A percentile compares a stretch with the other conserved stretches of the same genome.
These are phyloP conservation scores for Candida gorgasii DNA, from an alignment of 805 yeast genomes.

Conservation along the genomic window DNA sequence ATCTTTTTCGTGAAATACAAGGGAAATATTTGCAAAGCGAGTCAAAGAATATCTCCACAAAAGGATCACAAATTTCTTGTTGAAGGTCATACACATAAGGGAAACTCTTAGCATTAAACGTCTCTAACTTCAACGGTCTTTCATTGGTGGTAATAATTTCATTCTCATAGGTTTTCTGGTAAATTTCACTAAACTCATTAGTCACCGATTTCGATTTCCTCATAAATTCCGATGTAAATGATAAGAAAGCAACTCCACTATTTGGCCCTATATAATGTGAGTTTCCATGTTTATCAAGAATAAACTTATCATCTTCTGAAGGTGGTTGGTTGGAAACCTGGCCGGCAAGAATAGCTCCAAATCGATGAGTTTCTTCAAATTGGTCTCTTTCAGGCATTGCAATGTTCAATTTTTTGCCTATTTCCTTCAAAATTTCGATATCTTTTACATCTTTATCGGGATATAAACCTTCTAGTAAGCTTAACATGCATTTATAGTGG, in stretches of 20 bases:
- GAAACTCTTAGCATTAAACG: not conserved
- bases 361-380: not conserved
- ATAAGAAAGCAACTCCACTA: not conserved
- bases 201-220: not conserved
- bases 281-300: conserved; percentile 4
- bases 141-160: not conserved
- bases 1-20: conserved; percentile 1
- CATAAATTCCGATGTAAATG: not conserved
- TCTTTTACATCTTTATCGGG: conserved; percentile 6
- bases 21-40: conserved; percentile 5
- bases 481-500: conserved; percentile 1
- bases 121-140: not conserved
- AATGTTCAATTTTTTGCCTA: conserved; percentile 2
- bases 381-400: conserved; percentile 2
- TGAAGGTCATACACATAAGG: not conserved
- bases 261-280: conserved; percentile 8
- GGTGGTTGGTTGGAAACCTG: too few species aligned
- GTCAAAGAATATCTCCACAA: conserved; percentile 5
- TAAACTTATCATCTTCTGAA: conserved; percentile 6
- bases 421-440: not conserved
- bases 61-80: not conserved
- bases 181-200: not conserved
- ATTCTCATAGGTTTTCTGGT: not conserved
- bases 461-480: conserved; percentile 2
- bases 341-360: not conserved